Evolutionary conservation across 768 basidiomycete genomes (phyloP), one percentile per base, ranked within the genome.

Genomic region (Leccinum barrowsii): DNA sequence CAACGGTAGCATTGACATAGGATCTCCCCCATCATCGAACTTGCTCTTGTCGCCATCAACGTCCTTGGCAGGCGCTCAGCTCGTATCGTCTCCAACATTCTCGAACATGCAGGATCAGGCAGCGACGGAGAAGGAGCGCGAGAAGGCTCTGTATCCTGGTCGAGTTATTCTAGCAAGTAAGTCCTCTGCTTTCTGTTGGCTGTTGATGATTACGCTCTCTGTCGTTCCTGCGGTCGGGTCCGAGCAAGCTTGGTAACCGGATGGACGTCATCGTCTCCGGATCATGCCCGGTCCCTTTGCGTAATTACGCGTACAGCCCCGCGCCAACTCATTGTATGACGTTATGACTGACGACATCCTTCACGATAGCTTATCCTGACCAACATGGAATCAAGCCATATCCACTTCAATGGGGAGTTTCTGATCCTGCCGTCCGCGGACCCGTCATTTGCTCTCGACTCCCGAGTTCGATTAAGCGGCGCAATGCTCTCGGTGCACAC

Each of bases 401-500:
- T 68, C 84, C 86, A 0, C 79, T 98, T 19, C 74, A 77, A 24
- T 98, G 96, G 96, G 94, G 93, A 24, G 90, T 87, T 0, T 26
- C 78, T 3, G 78, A 84, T 48, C 79, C 90, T 21, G 60, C 68
- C 7, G 74, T 78, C 7, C 90, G 94, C 21, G 96, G 96, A 0
- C 93, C 95, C 3, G 80, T 98, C 60, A 83, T 98, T 58, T 92
- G 90, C 70, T 94, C 90, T 1, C 89, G 95, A 24, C 86, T 94
- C 21, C 83, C 89, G 0, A 80, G 81, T 12, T 86, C 88, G 30
- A 89, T 96, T 78, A 95, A 94, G 75, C 82, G 86, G 54, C 87
- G 96, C 49, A 98, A 98, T 73, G 90, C 95, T 24, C 83, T 98
- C 68, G 95, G 96, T 10, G 94, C 96, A 0, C 94, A 97, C 70